These are phyloP conservation scores for Tricholoma sp. DNA, from an alignment of 768 basidiomycete genomes.

Conservation along the genomic window DNA sequence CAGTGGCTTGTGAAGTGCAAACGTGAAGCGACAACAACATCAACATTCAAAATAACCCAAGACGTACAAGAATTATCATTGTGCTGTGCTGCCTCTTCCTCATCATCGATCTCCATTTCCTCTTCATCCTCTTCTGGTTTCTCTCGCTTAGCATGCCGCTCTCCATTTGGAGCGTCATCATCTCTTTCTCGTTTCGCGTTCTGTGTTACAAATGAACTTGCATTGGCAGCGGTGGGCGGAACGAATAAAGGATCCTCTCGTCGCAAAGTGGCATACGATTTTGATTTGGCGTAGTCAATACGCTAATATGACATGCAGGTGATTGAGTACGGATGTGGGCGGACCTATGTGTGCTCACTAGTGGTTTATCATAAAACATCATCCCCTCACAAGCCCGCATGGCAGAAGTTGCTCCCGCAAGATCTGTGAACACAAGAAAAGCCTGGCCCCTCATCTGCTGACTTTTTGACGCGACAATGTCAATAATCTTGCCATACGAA, in stretches of 20 bases:
- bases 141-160: constrained; percentile 60
- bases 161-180: constrained; percentile 48
- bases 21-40: constrained; percentile 26
- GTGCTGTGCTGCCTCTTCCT: constrained; percentile 55
- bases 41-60: constrained; percentile 17
- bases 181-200: constrained; percentile 68
- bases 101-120: constrained; percentile 95
- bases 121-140: constrained; percentile 73
- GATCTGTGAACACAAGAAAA: constrained; percentile 92
- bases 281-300: constrained; percentile 86
- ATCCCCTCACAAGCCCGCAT: constrained; percentile 92
- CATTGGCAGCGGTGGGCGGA: constrained; percentile 62
- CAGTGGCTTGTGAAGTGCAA: constrained; percentile 28
- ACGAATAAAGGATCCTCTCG: constrained; percentile 80
- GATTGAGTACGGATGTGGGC: constrained; percentile 5
- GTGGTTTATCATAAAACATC: constrained; percentile 86
- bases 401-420: constrained; percentile 86
- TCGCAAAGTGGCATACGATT: constrained; percentile 79
- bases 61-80: constrained; percentile 44
- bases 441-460: constrained; percentile 90
- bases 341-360: constrained; percentile 50
- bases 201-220: constrained; percentile 40
- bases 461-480: constrained; percentile 86
- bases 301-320: constrained; percentile 43
- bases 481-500: constrained; percentile 90